Evolutionary conservation across 768 basidiomycete species (phyloP), one percentile per base, ranked within the genome.

Genomic region (Rhodotorula diobovata): DNA sequence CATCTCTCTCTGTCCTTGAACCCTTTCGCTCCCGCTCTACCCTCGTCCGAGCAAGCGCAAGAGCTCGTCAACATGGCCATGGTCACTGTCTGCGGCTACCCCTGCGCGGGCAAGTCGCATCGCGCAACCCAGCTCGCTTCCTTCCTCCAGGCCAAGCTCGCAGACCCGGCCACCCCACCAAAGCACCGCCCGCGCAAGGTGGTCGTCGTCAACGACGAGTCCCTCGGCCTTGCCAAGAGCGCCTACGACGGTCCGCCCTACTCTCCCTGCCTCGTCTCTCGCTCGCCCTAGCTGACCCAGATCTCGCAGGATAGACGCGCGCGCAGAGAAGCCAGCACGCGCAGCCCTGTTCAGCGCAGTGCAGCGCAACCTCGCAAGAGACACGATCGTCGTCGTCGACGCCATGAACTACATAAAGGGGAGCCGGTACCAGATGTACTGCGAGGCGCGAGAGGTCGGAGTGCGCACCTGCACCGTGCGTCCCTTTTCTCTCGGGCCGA

Each of bases 331-430:
- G 80, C 87, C 90, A 21, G 92, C 92, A 0, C 85, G 96, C 39
- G 91, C 85, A 10, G 84, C 89, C 20, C 84, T 95, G 32, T 92
- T 95, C 80, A 87, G 93, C 1, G 86, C 90, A 1, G 83, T 93
- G 61, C 91, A 89, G 76, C 84, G 96, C 21, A 84, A 85, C 45
- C 84, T 99, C 73, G 84, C 85, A 34, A 80, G 81, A 46, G 87
- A 90, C 76, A 89, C 87, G 0, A 86, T 97, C 76, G 84, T 96
- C 68, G 90, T 99, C 75, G 85, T 93, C 71, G 96, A 99, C 78
- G 87, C 88, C 23, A 85, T 90, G 75, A 98, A 98, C 79, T 97
- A 99, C 81, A 98, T 98, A 84, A 98, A 99, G 80, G 95, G 95
- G 20, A 96, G 93, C 79, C 87, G 96, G 41, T 99, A 99, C 81